phyloP scores from a whole-genome alignment of 2,329 filamentous ascomycete genomes.

The Penicillium sp. region DNA sequence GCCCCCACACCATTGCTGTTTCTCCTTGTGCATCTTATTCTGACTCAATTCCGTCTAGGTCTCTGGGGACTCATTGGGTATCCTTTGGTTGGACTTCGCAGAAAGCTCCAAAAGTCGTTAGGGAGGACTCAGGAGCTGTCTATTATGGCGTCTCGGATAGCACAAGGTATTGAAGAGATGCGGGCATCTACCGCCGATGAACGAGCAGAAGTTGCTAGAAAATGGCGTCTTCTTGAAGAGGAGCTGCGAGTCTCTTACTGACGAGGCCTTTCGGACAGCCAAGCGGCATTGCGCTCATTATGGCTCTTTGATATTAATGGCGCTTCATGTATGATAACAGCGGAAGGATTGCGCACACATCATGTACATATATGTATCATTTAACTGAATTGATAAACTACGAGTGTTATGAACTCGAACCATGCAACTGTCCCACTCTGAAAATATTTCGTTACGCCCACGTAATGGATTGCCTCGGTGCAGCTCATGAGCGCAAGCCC shows the following conservation, averaged over 20 bases:
- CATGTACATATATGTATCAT: neutral
- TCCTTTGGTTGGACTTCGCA: slow-evolving; percentile 25
- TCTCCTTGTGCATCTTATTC: neutral
- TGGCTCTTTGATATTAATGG: neutral
- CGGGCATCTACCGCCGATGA: slow-evolving; percentile 13
- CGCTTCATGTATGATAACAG: neutral
- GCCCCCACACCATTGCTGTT: neutral
- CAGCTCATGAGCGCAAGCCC: neutral
- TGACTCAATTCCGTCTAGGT: slow-evolving; percentile 6
- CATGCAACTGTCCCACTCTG: neutral
- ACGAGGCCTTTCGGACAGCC: neutral
- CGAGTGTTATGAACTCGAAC: neutral
- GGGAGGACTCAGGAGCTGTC: slow-evolving; percentile 15
- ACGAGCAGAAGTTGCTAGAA: slow-evolving; percentile 14
- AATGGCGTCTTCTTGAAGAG: slow-evolving; percentile 18
- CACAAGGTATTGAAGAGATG: slow-evolving; percentile 24
- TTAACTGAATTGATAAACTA: neutral
- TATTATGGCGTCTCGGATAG: slow-evolving; percentile 20
- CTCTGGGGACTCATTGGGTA: slow-evolving; percentile 27
- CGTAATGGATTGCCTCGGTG: neutral
- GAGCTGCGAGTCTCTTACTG: neutral
- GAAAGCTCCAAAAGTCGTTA: slow-evolving; percentile 22
- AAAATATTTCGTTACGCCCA: neutral
- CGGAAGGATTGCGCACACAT: neutral
- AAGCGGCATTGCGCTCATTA: neutral